Base-by-base conservation (phyloP, 208 protist genomes). In the Acanthamoeba castellanii region DNA sequence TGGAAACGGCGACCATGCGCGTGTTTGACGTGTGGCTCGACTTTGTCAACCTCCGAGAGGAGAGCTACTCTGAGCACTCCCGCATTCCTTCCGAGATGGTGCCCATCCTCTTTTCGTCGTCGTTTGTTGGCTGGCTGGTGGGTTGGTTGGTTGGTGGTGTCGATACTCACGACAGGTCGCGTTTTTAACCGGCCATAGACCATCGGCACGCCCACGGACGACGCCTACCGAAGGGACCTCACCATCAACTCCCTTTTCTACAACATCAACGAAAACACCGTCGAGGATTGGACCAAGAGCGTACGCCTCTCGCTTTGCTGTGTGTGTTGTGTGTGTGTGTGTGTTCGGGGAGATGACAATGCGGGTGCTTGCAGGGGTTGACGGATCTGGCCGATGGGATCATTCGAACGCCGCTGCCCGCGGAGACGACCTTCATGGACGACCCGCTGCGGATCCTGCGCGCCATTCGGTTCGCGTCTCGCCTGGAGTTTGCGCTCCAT, bases 161-260 rank as follows among this genome's bases (percentile, higher is more conserved):
- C n/a, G n/a, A n/a, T n/a, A n/a, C n/a, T n/a, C n/a, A n/a, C n/a
- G n/a, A n/a, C n/a, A n/a, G n/a, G n/a, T n/a, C n/a, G n/a, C n/a
- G n/a, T n/a, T n/a, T n/a, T n/a, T n/a, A n/a, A n/a, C n/a, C n/a
- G n/a, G n/a, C n/a, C n/a, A n/a, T 91, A 66, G 68, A 8, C 37
- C 22, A 93, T 93, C n/a, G 98, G 98, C 52, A 98, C 98, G 45
- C 87, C 98, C 30, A 0, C 66, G 22, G 97, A 99, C 94, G 99
- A 99, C 96, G 98, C 99, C 6, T 87, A 98, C 50, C 96, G 99
- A 27, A 97, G 99, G 47, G 99, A 99, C 96, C 99, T 99, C 93
- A 99, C 99, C n/a, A 98, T 99, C 66, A 99, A 99, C 97, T 96
- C 99, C 30, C 97, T 99, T 9, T 99, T 99, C 95, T 99, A 99